Conservation (phyloP, 164 flowering plant species). For the Pachysandra terminalis region DNA sequence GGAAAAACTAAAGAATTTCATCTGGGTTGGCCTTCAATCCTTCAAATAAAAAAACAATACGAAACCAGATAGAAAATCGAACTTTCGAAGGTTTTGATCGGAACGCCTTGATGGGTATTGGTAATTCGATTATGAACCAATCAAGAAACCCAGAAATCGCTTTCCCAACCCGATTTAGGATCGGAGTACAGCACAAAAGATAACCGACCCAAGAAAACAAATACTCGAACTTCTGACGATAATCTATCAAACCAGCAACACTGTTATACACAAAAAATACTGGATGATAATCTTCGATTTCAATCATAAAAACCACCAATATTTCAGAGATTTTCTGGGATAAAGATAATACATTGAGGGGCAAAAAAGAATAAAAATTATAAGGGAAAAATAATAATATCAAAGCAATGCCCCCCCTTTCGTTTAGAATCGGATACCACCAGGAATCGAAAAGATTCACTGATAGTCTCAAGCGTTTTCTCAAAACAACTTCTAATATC, state of each 20-base stretch:
- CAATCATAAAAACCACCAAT: not conserved
- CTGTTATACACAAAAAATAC: no score
- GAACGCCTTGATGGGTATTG: not conserved
- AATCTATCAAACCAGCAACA: no score
- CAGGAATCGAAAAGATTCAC: not conserved
- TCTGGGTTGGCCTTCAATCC: no score
- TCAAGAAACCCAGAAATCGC: not conserved
- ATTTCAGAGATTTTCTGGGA: not conserved
- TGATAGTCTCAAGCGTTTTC: not conserved
- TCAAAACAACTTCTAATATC: not conserved
- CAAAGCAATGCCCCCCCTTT: not conserved
- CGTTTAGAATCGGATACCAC: not conserved
- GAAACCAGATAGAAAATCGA: not conserved
- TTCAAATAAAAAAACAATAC: no score
- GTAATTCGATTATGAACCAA: not conserved
- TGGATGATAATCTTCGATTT: not conserved
- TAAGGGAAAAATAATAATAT: not conserved
- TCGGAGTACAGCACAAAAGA: not conserved
- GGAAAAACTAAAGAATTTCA: no score
- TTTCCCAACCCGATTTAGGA: not conserved
- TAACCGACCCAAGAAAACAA: not conserved
- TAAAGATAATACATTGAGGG: not conserved
- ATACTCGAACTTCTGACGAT: not conserved
- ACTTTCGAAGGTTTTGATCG: not conserved
- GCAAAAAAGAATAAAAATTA: no score